Evolutionary conservation across 176 grass and related monocot species (phyloP), one percentile per base, ranked within the genome.

Genomic region (Musa beccarii): DNA sequence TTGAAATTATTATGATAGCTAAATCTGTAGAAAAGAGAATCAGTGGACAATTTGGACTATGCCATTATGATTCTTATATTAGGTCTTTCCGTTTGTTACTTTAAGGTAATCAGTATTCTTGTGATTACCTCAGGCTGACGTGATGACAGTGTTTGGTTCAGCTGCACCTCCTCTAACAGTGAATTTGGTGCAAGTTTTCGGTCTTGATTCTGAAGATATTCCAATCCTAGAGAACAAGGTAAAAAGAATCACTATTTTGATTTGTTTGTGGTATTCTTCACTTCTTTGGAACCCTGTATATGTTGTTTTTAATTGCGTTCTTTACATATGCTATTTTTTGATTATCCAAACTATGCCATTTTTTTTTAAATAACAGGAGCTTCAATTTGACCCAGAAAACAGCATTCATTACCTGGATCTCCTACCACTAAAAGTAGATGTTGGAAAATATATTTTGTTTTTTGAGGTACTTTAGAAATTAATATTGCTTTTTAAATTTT

Each of bases 101-200:
- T 43, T 73, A 26, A 55, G 11, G 25, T 13, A 26, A 19, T 5
- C 11, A 59, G 15, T 54, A 54, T 56, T 23, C 2, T 56, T 57
- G 7, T 56, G 68, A 2, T 74, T 26, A 78, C 76, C 80, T 89
- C 83, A 99, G 96, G 91, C 87, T 86, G 91, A 99, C 81, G 96
- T 95, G 28, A 99, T 86, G 59, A 99, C 88, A 67, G 83, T 99
- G 15, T 95, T 95, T 80, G 96, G 96, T 79, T 87, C 96, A 81
- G 64, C 79, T 54, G 83, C 91, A 75, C 91, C 96, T 86, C 81
- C 81, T 1, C 76, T 99, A 54, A 88, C 80, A 79, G 91, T 99
- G 63, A 88, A 80, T 80, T 79, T 99, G 54, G 82, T 88, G 29
- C 86, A 85, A 86, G 91, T 81, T 61, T 79, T 81, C 63, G 83